These are phyloP conservation scores for Marchantia polymorpha DNA, from an alignment of 225 moss, liverwort and hornwort genomes.

Conservation along the genomic window DNA sequence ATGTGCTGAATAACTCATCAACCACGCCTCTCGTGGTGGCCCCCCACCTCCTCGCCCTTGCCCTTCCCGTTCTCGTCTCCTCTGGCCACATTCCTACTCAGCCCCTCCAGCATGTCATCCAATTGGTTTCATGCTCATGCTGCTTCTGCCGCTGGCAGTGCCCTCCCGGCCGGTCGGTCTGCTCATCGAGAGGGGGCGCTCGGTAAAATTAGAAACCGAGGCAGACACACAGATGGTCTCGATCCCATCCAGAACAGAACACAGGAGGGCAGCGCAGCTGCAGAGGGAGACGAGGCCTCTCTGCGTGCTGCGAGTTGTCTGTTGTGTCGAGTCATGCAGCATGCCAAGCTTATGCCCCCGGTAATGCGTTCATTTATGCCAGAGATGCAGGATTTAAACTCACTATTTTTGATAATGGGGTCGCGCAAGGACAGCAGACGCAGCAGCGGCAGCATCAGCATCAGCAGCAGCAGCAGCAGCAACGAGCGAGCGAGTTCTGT, in stretches of 20 bases:
- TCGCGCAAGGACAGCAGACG: neutral
- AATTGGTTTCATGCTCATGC: too few species aligned
- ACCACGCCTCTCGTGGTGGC: neutral
- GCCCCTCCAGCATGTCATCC: too few species aligned
- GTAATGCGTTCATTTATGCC: conserved; percentile 7
- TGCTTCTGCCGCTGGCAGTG: neutral
- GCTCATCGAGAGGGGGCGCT: neutral
- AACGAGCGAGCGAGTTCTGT: neutral
- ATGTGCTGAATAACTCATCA: conserved; percentile 4
- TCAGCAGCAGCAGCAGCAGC: neutral
- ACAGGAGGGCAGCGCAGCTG: neutral
- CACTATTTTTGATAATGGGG: conserved; percentile 6
- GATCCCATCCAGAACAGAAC: neutral
- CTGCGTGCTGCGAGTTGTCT: neutral
- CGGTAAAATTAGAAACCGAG: neutral
- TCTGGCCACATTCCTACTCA: too few species aligned
- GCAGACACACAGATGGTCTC: neutral
- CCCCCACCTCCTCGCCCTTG: neutral
- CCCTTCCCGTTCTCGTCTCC: neutral
- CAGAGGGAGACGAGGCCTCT: too few species aligned
- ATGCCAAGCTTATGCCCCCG: neutral
- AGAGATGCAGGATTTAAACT: neutral
- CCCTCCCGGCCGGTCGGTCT: neutral
- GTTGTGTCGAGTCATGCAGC: neutral
- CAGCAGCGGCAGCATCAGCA: neutral